phyloP scores from a whole-genome alignment of 768 basidiomycete species.

The Thelephora ganbajun region DNA sequence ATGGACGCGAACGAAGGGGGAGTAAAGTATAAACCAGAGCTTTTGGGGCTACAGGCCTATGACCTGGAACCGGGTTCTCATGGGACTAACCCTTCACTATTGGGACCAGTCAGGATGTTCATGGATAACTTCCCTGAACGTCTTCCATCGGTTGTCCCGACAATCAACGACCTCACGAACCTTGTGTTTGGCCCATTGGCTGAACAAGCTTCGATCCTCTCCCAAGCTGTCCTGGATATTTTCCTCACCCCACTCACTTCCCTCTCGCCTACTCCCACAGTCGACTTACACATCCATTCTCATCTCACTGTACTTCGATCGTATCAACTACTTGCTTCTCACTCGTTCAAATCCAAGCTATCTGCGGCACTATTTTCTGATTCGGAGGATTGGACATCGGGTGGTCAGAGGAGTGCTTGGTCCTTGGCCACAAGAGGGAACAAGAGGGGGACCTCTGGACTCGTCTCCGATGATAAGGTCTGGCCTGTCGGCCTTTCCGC shows the following conservation, averaged over 20 bases:
- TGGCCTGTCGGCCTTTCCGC: slow-evolving; percentile 67
- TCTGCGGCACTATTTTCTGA: slow-evolving; percentile 68
- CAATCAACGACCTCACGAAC: slow-evolving; percentile 44
- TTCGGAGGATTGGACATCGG: slow-evolving; percentile 28
- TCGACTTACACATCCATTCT: slow-evolving; percentile 45
- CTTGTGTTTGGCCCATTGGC: slow-evolving; percentile 47
- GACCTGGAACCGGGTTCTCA: slow-evolving; percentile 51
- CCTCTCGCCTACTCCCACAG: neutral
- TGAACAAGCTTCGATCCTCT: slow-evolving; percentile 49
- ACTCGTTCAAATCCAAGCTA: slow-evolving; percentile 60
- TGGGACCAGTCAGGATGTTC: slow-evolving; percentile 28
- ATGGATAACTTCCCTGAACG: slow-evolving; percentile 40
- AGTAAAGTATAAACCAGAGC: slow-evolving; percentile 18
- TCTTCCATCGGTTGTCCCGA: slow-evolving; percentile 53
- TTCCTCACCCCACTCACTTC: slow-evolving; percentile 47
- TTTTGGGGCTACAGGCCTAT: slow-evolving; percentile 40
- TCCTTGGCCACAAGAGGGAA: neutral
- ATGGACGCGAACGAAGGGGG: neutral
- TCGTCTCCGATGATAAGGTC: slow-evolving; percentile 5
- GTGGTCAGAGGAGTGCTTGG: neutral
- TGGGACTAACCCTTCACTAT: slow-evolving; percentile 4
- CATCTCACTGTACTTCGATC: slow-evolving; percentile 61
- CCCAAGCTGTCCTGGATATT: slow-evolving; percentile 48
- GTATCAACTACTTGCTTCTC: slow-evolving; percentile 60
- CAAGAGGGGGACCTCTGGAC: neutral